phyloP scores from a whole-genome alignment of 495 filamentous ascomycete species.

The Penicillium daleae region DNA sequence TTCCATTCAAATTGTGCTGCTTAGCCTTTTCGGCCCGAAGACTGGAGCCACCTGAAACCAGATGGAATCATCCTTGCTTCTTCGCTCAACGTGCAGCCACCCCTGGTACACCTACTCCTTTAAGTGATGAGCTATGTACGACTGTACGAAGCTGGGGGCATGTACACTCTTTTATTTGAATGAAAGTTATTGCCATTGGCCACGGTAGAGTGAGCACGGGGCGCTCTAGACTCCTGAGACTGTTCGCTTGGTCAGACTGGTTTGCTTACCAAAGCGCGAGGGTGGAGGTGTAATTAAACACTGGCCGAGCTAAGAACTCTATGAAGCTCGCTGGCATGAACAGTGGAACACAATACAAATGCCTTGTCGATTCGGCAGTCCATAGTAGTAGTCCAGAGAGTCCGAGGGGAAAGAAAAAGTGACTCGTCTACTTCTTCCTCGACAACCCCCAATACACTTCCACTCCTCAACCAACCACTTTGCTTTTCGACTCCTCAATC shows the following conservation, averaged over 20 bases:
- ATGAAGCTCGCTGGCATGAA: background rate
- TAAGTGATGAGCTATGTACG: background rate
- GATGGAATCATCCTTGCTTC: slow-evolving; percentile 17
- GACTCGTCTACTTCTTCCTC: background rate
- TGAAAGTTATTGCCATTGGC: background rate
- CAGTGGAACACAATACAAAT: too few relatives aligned
- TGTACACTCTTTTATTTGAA: background rate
- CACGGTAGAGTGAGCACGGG: background rate
- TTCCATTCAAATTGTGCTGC: background rate
- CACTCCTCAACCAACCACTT: background rate
- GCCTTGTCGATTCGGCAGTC: background rate
- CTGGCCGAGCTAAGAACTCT: background rate
- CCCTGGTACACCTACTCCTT: background rate
- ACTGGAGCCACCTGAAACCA: background rate
- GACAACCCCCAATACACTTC: background rate
- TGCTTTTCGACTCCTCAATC: background rate
- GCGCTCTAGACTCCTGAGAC: background rate
- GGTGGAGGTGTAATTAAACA: slow-evolving; percentile 14
- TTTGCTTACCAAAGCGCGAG: background rate
- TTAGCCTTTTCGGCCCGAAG: background rate
- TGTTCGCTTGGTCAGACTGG: too few relatives aligned
- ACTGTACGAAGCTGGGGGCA: background rate
- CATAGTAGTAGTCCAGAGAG: too few relatives aligned
- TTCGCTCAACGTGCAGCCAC: background rate
- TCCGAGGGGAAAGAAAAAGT: background rate